A percentile compares a stretch with the other conserved stretches of the same genome.
These are phyloP conservation scores for Solanum piurae DNA, from an alignment of 257 asterid genomes.

Conservation along the genomic window DNA sequence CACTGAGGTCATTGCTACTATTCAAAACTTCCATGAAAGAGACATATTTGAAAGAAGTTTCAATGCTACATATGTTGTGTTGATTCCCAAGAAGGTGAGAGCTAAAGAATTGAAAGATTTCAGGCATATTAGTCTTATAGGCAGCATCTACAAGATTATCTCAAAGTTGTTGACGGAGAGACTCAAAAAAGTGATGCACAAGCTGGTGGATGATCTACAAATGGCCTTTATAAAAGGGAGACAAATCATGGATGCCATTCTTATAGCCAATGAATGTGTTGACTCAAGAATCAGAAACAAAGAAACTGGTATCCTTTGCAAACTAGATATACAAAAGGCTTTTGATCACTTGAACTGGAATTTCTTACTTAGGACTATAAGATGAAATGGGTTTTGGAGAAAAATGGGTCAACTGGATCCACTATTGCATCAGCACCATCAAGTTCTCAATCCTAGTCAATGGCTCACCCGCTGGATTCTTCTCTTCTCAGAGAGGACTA, in stretches of 20 bases:
- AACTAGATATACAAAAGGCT: not conserved
- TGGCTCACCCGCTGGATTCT: not conserved
- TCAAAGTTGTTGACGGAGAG: not conserved
- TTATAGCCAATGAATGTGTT: not conserved
- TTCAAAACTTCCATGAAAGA: not conserved
- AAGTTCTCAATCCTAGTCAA: not conserved
- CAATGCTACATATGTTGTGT: not conserved
- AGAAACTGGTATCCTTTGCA: not conserved
- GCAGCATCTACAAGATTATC: not conserved
- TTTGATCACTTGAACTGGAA: not conserved
- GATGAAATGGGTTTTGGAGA: not conserved
- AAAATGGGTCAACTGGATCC: not conserved
- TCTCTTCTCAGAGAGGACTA: not conserved
- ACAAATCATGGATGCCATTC: not conserved
- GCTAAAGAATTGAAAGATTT: not conserved
- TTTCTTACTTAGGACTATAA: not conserved
- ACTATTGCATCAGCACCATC: not conserved
- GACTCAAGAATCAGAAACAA: not conserved
- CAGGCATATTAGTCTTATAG: not conserved
- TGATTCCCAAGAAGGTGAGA: not conserved
- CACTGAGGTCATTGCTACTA: not conserved
- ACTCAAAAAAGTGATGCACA: not conserved
- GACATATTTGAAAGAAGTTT: not conserved
- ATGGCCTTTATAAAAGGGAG: not conserved
- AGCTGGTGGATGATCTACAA: not conserved